Percentiles rank a stretch among this genome's conserved stretches.
Conservation (phyloP, 139 green algal species). For the Auxenochlorella pyrenoidosa region DNA sequence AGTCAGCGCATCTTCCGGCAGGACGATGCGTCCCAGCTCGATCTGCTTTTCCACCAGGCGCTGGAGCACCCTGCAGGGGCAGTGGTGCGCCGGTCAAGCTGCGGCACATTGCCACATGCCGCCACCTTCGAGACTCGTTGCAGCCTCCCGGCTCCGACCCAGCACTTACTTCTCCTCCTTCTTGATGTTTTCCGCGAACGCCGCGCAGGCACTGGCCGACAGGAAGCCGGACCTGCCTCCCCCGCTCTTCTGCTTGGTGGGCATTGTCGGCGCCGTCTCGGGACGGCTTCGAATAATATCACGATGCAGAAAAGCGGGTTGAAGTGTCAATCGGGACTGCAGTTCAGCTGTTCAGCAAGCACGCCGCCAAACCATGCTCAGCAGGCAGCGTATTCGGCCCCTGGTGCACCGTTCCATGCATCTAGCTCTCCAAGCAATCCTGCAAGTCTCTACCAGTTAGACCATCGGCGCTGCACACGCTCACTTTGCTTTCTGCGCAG, state of each 20-base stretch:
- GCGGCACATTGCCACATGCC: not conserved
- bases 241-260: not conserved
- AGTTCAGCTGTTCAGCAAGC: not conserved
- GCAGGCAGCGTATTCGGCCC: not conserved
- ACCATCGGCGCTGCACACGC: too few species aligned
- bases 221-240: conserved; percentile 20
- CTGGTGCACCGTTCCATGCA: not conserved
- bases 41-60: conserved; percentile 25
- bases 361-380: not conserved
- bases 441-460: too few species aligned
- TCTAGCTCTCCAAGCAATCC: too few species aligned
- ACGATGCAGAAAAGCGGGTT: too few species aligned
- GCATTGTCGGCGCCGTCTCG: not conserved
- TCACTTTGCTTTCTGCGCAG: not conserved
- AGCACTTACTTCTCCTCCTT: conserved; percentile 23
- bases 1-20: not conserved
- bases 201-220: not conserved
- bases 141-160: too few species aligned
- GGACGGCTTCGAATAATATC: not conserved
- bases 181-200: conserved; percentile 10
- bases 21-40: conserved; percentile 21
- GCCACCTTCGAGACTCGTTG: not conserved
- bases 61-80: conserved; percentile 13
- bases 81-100: not conserved
- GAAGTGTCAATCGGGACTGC: not conserved